A percentile compares a stretch with the other conserved stretches of the same genome.
phyloP scores from a whole-genome alignment of 2,329 filamentous ascomycete genomes.

The Trichophyton mentagrophytes region DNA sequence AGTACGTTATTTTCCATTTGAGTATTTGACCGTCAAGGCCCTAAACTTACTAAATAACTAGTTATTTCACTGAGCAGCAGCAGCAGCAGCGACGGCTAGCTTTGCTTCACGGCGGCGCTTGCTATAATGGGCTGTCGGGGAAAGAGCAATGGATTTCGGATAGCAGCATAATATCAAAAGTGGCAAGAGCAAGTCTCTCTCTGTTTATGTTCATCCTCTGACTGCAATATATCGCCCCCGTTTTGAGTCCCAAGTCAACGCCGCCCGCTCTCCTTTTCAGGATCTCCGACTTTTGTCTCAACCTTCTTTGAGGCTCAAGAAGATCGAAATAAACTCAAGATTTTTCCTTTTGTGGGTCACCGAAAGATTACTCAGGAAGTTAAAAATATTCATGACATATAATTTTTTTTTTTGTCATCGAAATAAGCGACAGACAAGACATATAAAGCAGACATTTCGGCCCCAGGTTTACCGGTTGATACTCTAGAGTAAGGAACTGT shows the following conservation, averaged over 20 bases:
- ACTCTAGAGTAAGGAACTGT: not conserved
- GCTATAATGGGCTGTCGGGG: too few species aligned
- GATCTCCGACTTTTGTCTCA: not conserved
- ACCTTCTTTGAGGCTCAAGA: conserved; percentile 5
- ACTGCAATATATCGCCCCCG: not conserved
- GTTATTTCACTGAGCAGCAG: too few species aligned
- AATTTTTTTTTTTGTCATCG: not conserved
- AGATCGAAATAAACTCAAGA: not conserved
- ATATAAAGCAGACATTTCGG: not conserved
- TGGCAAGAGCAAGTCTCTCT: not conserved
- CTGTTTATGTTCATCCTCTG: not conserved
- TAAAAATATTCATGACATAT: not conserved
- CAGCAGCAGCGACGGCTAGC: too few species aligned
- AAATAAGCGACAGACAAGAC: not conserved
- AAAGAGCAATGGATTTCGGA: too few species aligned
- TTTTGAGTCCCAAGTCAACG: not conserved
- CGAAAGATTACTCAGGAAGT: not conserved
- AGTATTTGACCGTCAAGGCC: too few species aligned
- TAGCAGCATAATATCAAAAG: too few species aligned
- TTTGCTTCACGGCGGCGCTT: too few species aligned
- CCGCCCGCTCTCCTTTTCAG: not conserved
- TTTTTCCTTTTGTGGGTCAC: too few species aligned
- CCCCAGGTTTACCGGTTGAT: not conserved
- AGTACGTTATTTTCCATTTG: too few species aligned
- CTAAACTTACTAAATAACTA: too few species aligned